Conservation (phyloP, 208 protist genomes). For the Crithidia acanthocephali region DNA sequence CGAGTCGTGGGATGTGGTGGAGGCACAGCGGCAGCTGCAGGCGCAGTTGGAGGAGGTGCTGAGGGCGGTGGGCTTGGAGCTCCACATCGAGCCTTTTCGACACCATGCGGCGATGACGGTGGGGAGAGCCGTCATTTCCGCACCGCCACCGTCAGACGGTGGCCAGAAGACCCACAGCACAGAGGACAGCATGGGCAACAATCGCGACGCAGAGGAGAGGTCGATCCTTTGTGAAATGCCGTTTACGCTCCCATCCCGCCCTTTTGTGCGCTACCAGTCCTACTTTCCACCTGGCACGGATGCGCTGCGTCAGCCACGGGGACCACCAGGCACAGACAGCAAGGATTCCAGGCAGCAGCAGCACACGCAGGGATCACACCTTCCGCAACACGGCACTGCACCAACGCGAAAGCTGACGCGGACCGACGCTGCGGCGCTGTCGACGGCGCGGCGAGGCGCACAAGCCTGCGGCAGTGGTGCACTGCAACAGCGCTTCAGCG, state of each 20-base stretch:
- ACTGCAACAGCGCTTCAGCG: conserved; percentile 14
- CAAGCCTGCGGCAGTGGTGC: background rate
- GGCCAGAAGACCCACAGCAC: no score
- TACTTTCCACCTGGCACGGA: conserved; percentile 72
- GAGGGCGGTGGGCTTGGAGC: background rate
- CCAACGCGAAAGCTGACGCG: background rate
- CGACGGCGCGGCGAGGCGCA: background rate
- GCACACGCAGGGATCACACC: background rate
- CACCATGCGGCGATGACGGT: background rate
- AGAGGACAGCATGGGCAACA: background rate
- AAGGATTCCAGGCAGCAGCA: background rate
- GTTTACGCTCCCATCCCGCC: conserved; percentile 46
- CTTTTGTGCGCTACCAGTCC: conserved; percentile 42
- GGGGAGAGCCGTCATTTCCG: no score
- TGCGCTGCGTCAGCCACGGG: conserved; percentile 32
- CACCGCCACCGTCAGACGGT: no score
- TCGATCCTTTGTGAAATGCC: conserved; percentile 17
- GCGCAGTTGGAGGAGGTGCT: conserved; percentile 22
- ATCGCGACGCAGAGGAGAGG: background rate
- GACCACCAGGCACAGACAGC: background rate
- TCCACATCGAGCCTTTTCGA: conserved; percentile 7
- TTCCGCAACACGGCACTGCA: background rate
- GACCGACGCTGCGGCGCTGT: background rate
- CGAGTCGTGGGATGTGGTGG: conserved; percentile 5
- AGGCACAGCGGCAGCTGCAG: conserved; percentile 17